Evolutionary conservation across 1,284 basidiomycete genomes (phyloP), one percentile per base, ranked within the genome.

Genomic region (Ustilago shanxiensis): DNA sequence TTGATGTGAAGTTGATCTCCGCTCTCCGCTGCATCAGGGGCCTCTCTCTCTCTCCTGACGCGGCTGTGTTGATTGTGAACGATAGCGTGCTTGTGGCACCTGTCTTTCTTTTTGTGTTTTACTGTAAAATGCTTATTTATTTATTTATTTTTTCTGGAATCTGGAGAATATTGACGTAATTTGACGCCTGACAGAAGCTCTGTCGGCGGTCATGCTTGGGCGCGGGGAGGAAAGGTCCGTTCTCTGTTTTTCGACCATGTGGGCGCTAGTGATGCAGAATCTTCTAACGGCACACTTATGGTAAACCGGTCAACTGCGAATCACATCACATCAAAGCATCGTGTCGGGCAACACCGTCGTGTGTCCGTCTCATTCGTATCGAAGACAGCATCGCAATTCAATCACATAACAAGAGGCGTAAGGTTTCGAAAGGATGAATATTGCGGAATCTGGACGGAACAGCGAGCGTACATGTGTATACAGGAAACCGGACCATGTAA

Each of bases 391-490:
- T 24, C 7, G 22, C 3, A 16, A 44, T 7, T 14, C 14, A 6
- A n/a, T 33, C 31, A 11, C 31, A n/a, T n/a, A n/a, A n/a, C 31
- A 5, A 33, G 31, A 33, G n/a, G 24, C 3, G 10, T 24, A 22
- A 49, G 47, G 47, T 49, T 49, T 22, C 2, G 24, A 22, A 28
- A 24, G 11, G 35, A 24, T 49, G 50, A 54, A 66, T 61, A 71
- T 62, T 72, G 69, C 69, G 58, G 33, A 29, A 56, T 66, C 52
- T 33, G 47, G 14, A n/a, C 24, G 54, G 26, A 37, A 56, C 31
- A 45, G 57, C 50, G 53, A 62, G 50, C 50, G 57, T 64, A 63
- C 56, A 69, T 29, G 57, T 69, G 60, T 63, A 35, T 63, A 69
- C 60, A 69, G 59, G 44, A 41, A 22, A 52, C 52, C 39, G 56